Evolutionary conservation across 352 stramenopile species (phyloP).

Genomic region (Phytophthora megakarya): DNA sequence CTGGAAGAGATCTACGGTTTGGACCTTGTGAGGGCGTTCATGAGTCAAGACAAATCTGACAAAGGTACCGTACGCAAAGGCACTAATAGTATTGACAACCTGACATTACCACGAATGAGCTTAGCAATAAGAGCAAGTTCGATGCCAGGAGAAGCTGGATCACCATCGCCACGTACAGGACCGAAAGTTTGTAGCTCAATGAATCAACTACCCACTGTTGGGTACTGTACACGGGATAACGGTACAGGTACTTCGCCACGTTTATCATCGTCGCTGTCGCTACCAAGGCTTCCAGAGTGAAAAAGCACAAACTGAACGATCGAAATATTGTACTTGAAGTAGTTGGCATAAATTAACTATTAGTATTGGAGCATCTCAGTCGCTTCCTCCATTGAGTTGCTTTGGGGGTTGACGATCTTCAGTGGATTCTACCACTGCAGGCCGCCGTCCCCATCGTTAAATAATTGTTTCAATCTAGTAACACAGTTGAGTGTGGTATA

Average conservation of each 20-base stretch:
- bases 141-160: conserved; percentile 60
- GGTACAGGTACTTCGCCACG: conserved; percentile 1
- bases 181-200: conserved; percentile 10
- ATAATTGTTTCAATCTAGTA: too few relatives aligned
- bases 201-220: conserved; percentile 18
- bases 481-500: too few relatives aligned
- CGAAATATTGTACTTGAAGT: too few relatives aligned
- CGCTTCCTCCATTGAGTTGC: too few relatives aligned
- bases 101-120: conserved; percentile 79
- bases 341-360: too few relatives aligned
- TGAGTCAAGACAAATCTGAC: conserved; percentile 28
- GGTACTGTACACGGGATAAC: background rate
- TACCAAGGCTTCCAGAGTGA: conserved; percentile 28
- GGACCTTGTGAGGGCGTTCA: conserved; percentile 55
- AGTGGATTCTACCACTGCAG: too few relatives aligned
- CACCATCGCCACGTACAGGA: conserved; percentile 21
- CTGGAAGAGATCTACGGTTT: conserved; percentile 70
- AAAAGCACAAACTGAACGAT: conserved; percentile 1
- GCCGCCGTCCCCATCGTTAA: too few relatives aligned
- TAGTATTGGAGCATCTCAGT: too few relatives aligned
- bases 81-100: background rate
- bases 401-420: too few relatives aligned
- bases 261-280: conserved; percentile 26
- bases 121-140: conserved; percentile 56
- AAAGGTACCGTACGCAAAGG: conserved; percentile 14